Evolutionary conservation across 192 early-diverging fungal genomes (phyloP).

Genomic region (Lobulomyces angularis): DNA sequence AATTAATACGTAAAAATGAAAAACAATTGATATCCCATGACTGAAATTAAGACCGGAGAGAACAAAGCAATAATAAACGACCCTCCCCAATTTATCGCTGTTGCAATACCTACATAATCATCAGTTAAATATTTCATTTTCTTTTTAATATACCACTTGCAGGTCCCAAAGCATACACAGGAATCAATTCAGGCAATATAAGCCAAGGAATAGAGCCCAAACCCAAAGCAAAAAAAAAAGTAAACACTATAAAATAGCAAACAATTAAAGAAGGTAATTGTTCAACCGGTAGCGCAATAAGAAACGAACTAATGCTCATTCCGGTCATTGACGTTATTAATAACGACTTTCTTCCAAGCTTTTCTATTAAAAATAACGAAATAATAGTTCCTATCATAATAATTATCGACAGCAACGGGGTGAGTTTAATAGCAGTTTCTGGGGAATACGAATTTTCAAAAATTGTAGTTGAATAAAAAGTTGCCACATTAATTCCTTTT

Average conservation of each 20-base stretch:
- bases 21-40: background rate
- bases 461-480: slow-evolving; percentile 49
- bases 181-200: slow-evolving; percentile 61
- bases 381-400: slow-evolving; percentile 55
- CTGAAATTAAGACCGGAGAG: slow-evolving; percentile 40
- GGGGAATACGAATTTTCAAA: slow-evolving; percentile 46
- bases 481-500: background rate
- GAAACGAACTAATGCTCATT: slow-evolving; percentile 47
- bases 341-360: slow-evolving; percentile 51
- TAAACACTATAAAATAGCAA: slow-evolving; percentile 46
- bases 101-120: slow-evolving; percentile 57
- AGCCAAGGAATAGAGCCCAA: slow-evolving; percentile 80
- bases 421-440: slow-evolving; percentile 37
- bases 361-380: slow-evolving; percentile 50
- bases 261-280: slow-evolving; percentile 14
- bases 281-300: slow-evolving; percentile 47
- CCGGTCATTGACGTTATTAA: slow-evolving; percentile 48
- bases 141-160: too few relatives aligned
- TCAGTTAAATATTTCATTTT: too few relatives aligned
- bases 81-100: slow-evolving; percentile 59
- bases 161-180: slow-evolving; percentile 58
- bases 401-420: slow-evolving; percentile 40
- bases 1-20: background rate
- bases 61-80: slow-evolving; percentile 51
- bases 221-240: slow-evolving; percentile 65